These are phyloP conservation scores for Sclerotinia glacialis DNA, from an alignment of 2,329 filamentous ascomycete genomes.

Conservation along the genomic window DNA sequence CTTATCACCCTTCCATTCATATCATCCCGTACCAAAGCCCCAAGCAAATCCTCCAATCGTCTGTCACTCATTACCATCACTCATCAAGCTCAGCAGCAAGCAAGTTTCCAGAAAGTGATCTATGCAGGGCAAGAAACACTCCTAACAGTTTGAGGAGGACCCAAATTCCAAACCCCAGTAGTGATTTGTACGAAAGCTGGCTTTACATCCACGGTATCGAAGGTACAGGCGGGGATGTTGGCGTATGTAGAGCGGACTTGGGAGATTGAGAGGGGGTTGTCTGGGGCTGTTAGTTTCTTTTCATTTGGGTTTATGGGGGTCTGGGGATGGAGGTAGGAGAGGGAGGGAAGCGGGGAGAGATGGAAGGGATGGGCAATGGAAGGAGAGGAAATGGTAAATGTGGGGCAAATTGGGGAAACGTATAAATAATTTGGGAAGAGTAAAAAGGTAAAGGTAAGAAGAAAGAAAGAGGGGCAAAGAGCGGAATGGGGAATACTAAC, in stretches of 20 bases:
- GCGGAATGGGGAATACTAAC: constrained; percentile 21
- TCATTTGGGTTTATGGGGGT: background rate
- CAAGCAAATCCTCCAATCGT: too few relatives aligned
- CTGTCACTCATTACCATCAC: background rate
- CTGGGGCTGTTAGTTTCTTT: constrained; percentile 6
- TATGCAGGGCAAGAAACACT: constrained; percentile 27
- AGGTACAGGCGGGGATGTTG: constrained; percentile 27
- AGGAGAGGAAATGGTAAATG: background rate
- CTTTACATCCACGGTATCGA: constrained; percentile 27
- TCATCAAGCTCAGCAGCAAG: background rate
- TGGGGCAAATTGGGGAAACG: too few relatives aligned
- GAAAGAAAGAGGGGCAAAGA: background rate
- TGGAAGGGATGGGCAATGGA: too few relatives aligned
- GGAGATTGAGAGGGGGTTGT: constrained; percentile 34
- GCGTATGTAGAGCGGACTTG: constrained; percentile 27
- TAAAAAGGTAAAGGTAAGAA: background rate
- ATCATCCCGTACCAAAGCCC: background rate
- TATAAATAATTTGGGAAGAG: too few relatives aligned
- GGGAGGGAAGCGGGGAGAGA: background rate
- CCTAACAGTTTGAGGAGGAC: constrained; percentile 34
- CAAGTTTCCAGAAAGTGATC: background rate
- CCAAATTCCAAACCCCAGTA: constrained; percentile 31
- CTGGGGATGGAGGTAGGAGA: background rate
- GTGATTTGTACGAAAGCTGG: constrained; percentile 26
- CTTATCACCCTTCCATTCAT: background rate